Evolutionary conservation across 31 red algal species (phyloP), one percentile per base, ranked within the genome.

Genomic region (Odonthalia washingtoniensis): DNA sequence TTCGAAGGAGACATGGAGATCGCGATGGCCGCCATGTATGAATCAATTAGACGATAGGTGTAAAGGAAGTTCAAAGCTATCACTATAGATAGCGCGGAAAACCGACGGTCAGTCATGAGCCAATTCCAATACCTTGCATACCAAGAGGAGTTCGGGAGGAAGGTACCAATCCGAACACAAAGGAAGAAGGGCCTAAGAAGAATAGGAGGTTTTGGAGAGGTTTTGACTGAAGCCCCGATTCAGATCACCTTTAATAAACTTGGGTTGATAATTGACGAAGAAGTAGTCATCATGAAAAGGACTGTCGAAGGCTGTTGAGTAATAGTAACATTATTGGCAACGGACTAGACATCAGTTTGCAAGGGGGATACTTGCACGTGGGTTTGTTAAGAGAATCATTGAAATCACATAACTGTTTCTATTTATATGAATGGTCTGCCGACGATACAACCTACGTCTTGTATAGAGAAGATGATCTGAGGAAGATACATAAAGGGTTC

Each of bases 71-170:
- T 70, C 28, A 30, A 30, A 21, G 33, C 14, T 18, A 12, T 70
- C 12, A 33, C 6, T 9, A 70, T 70, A 9, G 66, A 70, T 26
- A 70, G 14, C n/a, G 9, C 14, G 5, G 33, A 6, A 12, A 70
- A 70, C 66, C 9, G 66, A 36, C 6, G 6, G 12, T 70, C 66
- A 12, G 28, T 80, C 45, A 80, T 80, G 45, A 57, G 44, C 2
- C 21, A 52, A 16, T 42, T 3, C 1, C 78, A 82, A 36, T 82
- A 82, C 43, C 32, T 49, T 27, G 78, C 78, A 1, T 82, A 82
- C n/a, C n/a, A n/a, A n/a, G n/a, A n/a, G n/a, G n/a, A n/a, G n/a
- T n/a, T n/a, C n/a, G n/a, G n/a, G n/a, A n/a, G n/a, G n/a, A n/a
- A n/a, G n/a, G n/a, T n/a, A n/a, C n/a, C n/a, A n/a, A n/a, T n/a